phyloP scores from a whole-genome alignment of 306 rosid genomes.

The Vicia sativa region DNA sequence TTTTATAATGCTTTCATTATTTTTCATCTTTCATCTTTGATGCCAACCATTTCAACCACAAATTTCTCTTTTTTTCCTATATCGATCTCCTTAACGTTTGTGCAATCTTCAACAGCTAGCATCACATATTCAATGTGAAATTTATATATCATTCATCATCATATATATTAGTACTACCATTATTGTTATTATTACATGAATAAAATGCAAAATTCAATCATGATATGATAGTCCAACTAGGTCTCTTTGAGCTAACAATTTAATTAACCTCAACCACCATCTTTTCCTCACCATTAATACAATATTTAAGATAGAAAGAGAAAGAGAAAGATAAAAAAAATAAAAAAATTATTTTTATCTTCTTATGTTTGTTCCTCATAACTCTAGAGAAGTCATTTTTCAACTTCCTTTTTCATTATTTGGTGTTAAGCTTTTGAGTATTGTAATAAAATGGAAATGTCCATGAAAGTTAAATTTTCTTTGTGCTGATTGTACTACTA shows the following conservation, averaged over 20 bases:
- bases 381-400: conserved; percentile 34
- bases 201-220: conserved; percentile 73
- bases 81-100: conserved; percentile 45
- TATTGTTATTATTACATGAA: conserved; percentile 41
- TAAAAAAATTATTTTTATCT: background rate
- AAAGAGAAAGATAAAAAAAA: conserved; percentile 31
- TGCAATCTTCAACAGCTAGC: conserved; percentile 33
- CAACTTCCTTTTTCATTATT: conserved; percentile 16
- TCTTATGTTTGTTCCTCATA: background rate
- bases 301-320: conserved; percentile 15
- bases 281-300: conserved; percentile 60
- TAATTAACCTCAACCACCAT: conserved; percentile 75
- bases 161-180: background rate
- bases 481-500: conserved; percentile 42
- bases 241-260: conserved; percentile 33
- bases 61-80: conserved; percentile 29
- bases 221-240: conserved; percentile 55
- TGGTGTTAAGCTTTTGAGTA: conserved; percentile 27
- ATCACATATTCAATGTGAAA: background rate
- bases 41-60: conserved; percentile 24
- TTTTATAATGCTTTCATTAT: conserved; percentile 60
- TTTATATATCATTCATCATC: conserved; percentile 1
- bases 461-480: conserved; percentile 43
- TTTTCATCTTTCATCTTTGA: conserved; percentile 18
- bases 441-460: conserved; percentile 43